Conservation (phyloP, 257 asterid species). For the Forsythia viridissima region DNA sequence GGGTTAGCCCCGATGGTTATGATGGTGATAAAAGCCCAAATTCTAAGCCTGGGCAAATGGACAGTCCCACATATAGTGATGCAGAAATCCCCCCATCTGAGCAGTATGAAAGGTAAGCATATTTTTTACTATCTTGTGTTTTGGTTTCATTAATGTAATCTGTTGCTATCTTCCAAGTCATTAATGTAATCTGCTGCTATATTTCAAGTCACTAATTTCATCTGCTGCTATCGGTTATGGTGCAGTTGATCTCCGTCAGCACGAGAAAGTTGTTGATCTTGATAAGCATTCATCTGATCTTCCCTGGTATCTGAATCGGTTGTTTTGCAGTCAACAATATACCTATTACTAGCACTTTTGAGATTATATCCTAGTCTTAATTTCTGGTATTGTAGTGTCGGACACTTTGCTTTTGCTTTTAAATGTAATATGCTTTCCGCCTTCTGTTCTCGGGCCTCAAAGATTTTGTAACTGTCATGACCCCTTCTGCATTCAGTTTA, state of each 20-base stretch:
- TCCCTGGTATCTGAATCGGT: background rate
- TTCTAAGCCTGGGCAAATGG: conserved; percentile 25
- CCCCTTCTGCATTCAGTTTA: background rate
- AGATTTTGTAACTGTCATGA: conserved; percentile 8
- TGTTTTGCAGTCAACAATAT: conserved; percentile 1
- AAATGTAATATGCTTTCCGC: conserved; percentile 8
- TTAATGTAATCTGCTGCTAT: background rate
- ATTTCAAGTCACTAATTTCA: background rate
- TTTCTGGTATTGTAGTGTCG: conserved; percentile 12
- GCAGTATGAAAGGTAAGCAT: conserved; percentile 46
- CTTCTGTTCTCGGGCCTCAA: conserved; percentile 7
- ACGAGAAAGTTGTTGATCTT: conserved; percentile 41
- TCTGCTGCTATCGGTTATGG: conserved; percentile 13
- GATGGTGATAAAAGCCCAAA: conserved; percentile 38
- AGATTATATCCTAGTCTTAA: background rate
- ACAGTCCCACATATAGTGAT: conserved; percentile 47
- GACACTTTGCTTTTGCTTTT: conserved; percentile 14
- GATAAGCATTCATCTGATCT: conserved; percentile 6
- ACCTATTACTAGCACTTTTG: conserved; percentile 8
- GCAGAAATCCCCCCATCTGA: conserved; percentile 53
- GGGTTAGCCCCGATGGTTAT: conserved; percentile 39
- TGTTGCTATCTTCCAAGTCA: background rate
- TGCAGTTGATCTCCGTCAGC: conserved; percentile 57
- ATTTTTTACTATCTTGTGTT: background rate
- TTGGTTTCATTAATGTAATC: background rate